Base-by-base conservation (phyloP, 2,329 filamentous ascomycete species). In the Aulographum hederae region DNA sequence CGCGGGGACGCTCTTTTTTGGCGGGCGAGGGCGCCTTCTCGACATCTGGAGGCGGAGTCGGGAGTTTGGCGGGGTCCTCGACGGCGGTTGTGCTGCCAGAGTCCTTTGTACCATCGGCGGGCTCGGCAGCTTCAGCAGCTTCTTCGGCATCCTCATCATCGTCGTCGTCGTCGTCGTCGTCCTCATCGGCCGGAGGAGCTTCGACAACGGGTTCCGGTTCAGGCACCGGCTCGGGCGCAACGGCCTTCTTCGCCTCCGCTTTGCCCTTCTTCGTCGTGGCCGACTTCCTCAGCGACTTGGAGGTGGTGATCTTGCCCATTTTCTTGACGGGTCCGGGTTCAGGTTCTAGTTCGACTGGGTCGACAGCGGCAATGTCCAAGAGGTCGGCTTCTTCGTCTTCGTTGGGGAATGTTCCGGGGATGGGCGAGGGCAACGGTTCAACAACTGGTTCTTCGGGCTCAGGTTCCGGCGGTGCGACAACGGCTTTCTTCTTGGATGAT, bases 301-400 rank as follows among this genome's bases (percentile, higher is more conserved):
- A n/a, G 33, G 48, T 47, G 12, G 32, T 28, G 23, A 33, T 40
- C 37, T 16, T 29, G 17, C 32, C 47, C 43, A 14, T n/a, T 25
- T 48, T 48, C 39, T 51, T 52, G n/a, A n/a, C n/a, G n/a, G n/a
- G n/a, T n/a, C n/a, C n/a, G 48, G 45, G 42, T 15, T 50, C 48
- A 5, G 46, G n/a, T n/a, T n/a, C n/a, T n/a, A n/a, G n/a, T n/a
- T n/a, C n/a, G n/a, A n/a, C n/a, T n/a, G n/a, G n/a, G n/a, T n/a
- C n/a, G n/a, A n/a, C n/a, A n/a, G n/a, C n/a, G n/a, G n/a, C n/a
- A n/a, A n/a, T n/a, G n/a, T n/a, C n/a, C n/a, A n/a, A n/a, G n/a
- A n/a, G n/a, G n/a, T n/a, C n/a, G n/a, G n/a, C n/a, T n/a, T n/a
- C n/a, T n/a, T n/a, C n/a, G n/a, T n/a, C n/a, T n/a, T n/a, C n/a